These are phyloP conservation scores for Aspergillus sp. DNA, from an alignment of 2,329 filamentous ascomycete species.

Conservation along the genomic window DNA sequence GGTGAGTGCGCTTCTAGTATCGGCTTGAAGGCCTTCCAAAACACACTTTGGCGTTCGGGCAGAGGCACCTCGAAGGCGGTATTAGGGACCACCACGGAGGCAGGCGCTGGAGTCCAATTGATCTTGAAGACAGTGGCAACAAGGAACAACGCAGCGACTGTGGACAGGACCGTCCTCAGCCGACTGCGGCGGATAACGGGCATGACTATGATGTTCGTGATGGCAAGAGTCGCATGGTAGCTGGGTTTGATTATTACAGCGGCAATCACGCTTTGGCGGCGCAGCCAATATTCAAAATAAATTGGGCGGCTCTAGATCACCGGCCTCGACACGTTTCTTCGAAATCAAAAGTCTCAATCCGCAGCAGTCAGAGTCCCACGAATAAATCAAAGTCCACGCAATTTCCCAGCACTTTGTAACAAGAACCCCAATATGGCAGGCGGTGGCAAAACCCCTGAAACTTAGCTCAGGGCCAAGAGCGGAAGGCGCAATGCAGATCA, in stretches of 20 bases:
- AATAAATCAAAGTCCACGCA: not conserved
- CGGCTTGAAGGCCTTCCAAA: conserved; percentile 38
- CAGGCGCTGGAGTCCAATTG: conserved; percentile 36
- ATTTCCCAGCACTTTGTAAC: not conserved
- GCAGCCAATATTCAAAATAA: no score
- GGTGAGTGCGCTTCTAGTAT: conserved; percentile 35
- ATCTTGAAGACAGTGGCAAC: conserved; percentile 35
- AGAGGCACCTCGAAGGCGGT: conserved; percentile 36
- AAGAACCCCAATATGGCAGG: conserved; percentile 6
- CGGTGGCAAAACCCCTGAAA: conserved; percentile 16
- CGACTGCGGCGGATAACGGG: conserved; percentile 28
- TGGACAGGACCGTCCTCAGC: conserved; percentile 30
- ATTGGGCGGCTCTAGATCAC: not conserved
- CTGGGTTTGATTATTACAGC: not conserved
- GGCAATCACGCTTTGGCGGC: not conserved
- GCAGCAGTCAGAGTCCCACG: not conserved
- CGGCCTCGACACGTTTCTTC: not conserved
- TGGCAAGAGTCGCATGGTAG: not conserved
- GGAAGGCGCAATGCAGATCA: conserved; percentile 10
- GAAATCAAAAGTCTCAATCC: not conserved
- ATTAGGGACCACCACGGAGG: conserved; percentile 30
- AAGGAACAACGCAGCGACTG: conserved; percentile 28
- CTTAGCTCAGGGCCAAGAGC: not conserved
- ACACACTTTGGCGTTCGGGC: conserved; percentile 36
- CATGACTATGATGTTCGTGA: conserved; percentile 19